These are phyloP conservation scores for Cladosporium velox DNA, from an alignment of 2,329 filamentous ascomycete species.

Conservation along the genomic window DNA sequence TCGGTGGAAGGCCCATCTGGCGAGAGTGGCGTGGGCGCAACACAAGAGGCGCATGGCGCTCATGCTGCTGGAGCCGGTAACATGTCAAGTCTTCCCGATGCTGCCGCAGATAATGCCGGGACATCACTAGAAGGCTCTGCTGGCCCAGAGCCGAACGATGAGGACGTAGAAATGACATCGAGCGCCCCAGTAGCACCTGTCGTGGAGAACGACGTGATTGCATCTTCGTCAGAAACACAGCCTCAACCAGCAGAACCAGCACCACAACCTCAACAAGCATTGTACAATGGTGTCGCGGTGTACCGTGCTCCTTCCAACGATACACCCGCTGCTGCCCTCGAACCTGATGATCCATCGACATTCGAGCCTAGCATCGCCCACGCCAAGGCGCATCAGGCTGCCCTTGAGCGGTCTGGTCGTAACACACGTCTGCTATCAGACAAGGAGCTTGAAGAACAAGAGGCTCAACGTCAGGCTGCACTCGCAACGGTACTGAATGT, in stretches of 20 bases:
- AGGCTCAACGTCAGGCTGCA: slow-evolving; percentile 64
- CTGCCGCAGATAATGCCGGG: slow-evolving; percentile 28
- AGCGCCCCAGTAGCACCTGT: slow-evolving; percentile 24
- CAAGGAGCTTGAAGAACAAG: slow-evolving; percentile 72
- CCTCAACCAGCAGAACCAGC: slow-evolving; percentile 17
- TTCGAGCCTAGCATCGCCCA: slow-evolving; percentile 75
- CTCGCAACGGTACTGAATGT: slow-evolving; percentile 68
- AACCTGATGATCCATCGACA: slow-evolving; percentile 69
- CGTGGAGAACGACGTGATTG: slow-evolving; percentile 33
- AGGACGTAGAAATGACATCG: slow-evolving; percentile 22
- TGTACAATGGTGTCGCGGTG: slow-evolving; percentile 47
- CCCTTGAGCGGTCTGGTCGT: slow-evolving; percentile 61
- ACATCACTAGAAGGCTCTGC: slow-evolving; percentile 27
- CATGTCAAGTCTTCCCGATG: slow-evolving; percentile 29
- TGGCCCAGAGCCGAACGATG: slow-evolving; percentile 31
- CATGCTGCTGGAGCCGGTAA: slow-evolving; percentile 24
- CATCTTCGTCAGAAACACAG: slow-evolving; percentile 32
- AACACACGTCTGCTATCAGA: slow-evolving; percentile 83
- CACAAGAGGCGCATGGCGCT: slow-evolving; percentile 29
- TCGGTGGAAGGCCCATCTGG: slow-evolving; percentile 35
- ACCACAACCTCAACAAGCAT: slow-evolving; percentile 9
- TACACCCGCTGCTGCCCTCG: slow-evolving; percentile 71
- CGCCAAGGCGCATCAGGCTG: slow-evolving; percentile 72
- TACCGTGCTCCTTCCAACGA: slow-evolving; percentile 75
- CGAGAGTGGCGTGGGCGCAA: slow-evolving; percentile 21